Evolutionary conservation across 371 early-diverging fungal genomes (phyloP).

Genomic region (Mycotypha africana): DNA sequence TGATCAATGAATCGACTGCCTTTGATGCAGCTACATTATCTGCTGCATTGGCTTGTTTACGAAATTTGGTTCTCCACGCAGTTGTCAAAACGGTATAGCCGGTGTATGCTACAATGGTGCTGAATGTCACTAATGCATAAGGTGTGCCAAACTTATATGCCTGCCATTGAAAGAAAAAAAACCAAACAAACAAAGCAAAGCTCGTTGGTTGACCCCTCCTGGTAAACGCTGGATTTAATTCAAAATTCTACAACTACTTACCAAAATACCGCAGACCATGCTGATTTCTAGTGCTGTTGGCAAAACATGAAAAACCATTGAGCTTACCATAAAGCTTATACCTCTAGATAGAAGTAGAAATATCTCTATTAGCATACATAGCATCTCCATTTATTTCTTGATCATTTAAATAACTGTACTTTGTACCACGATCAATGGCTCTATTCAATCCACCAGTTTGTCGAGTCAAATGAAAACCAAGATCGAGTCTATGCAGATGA

Average conservation of each 20-base stretch:
- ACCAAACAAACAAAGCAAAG: too few species aligned
- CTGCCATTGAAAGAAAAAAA: conserved; percentile 12
- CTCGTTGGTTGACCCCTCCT: too few species aligned
- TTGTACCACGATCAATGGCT: conserved; percentile 96
- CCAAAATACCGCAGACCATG: conserved; percentile 91
- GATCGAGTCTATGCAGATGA: conserved; percentile 82
- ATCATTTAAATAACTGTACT: conserved; percentile 37
- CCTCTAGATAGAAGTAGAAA: conserved; percentile 50
- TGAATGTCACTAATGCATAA: conserved; percentile 82
- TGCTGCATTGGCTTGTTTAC: conserved; percentile 88
- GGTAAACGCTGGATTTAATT: not conserved
- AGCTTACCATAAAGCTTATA: conserved; percentile 87
- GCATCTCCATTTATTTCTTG: not conserved
- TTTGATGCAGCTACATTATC: conserved; percentile 91
- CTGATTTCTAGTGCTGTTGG: conserved; percentile 94
- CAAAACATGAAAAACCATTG: conserved; percentile 89
- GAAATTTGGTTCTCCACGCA: conserved; percentile 80
- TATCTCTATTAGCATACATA: too few species aligned
- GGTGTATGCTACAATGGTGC: conserved; percentile 81
- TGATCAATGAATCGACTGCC: conserved; percentile 90
- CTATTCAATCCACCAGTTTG: conserved; percentile 94
- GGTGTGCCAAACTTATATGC: conserved; percentile 79
- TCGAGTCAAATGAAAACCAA: conserved; percentile 83
- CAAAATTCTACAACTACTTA: conserved; percentile 14
- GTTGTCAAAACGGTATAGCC: conserved; percentile 87